phyloP scores from a whole-genome alignment of 2,329 filamentous ascomycete species.

The Neofusicoccum kwambonambiense region DNA sequence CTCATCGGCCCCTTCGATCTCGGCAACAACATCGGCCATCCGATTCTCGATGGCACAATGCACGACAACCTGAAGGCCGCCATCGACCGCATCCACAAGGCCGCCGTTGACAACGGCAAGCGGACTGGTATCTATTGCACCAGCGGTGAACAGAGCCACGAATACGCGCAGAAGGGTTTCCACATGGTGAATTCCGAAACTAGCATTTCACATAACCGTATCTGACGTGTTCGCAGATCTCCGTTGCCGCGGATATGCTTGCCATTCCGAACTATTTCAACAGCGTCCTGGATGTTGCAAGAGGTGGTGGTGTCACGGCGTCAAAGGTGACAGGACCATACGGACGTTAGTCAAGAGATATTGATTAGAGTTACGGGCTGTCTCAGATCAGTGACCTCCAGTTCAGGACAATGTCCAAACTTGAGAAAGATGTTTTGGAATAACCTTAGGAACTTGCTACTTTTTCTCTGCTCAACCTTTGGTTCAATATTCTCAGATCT shows the following conservation, averaged over 20 bases:
- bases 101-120: conserved; percentile 54
- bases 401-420: too few relatives aligned
- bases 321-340: conserved; percentile 5
- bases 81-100: conserved; percentile 51
- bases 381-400: too few relatives aligned
- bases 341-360: neutral
- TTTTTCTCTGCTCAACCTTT: too few relatives aligned
- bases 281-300: conserved; percentile 34
- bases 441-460: too few relatives aligned
- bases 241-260: conserved; percentile 43
- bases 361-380: too few relatives aligned
- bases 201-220: neutral
- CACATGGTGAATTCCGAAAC: conserved; percentile 47
- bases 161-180: conserved; percentile 55
- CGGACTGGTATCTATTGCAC: conserved; percentile 56
- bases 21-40: conserved; percentile 58
- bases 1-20: conserved; percentile 57
- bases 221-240: neutral
- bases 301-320: conserved; percentile 21
- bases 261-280: conserved; percentile 44
- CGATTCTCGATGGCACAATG: conserved; percentile 48
- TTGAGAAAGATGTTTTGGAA: too few relatives aligned
- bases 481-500: too few relatives aligned
- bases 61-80: conserved; percentile 52
- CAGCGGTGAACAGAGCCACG: conserved; percentile 50